Base-by-base conservation (phyloP, 1,284 basidiomycete genomes). In the Ceratobasidium sp. region DNA sequence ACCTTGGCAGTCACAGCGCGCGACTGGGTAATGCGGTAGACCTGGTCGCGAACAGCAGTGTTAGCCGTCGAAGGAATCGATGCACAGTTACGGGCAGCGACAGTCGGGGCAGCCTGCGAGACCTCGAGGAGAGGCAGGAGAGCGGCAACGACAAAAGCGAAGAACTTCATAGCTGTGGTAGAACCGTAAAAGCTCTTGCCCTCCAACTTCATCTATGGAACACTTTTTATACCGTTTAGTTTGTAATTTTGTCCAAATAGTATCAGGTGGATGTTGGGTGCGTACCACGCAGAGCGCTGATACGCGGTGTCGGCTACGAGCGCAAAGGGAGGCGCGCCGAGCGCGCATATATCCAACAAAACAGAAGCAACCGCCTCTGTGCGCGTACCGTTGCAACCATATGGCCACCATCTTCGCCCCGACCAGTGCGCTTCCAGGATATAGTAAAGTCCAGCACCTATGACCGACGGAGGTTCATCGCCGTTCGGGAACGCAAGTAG, bases 21-120 rank as follows among this genome's bases (percentile, higher is more conserved):
- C 43, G 56, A 59, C 31, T 61, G 56, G 22, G 69, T 51, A 27
- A 72, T 62, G 11, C 69, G 69, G 48, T 72, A 72, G 29, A 72
- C 69, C 19, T 72, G 69, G 19, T 72, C 69, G 22, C 69, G 41
- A 8, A 72, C 69, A 48, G 69, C 69, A n/a, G 69, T 11, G 11
- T 72, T 62, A 5, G 58, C 69, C n/a, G 69, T 72, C 9, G 69
- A 72, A 41, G 69, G 69, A 31, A 72, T 72, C 7, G 53, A n/a
- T 1, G 56, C 46, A 24, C 56, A 72, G 19, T 72, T 46, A 14
- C 69, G 56, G 46, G 16, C 69, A 16, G 58, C 39, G 24, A 72
- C 34, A 8, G 69, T 53, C 19, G 69, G 69, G 6, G 58, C 69
- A 13, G 69, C 69, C 19, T 22, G 34, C 19, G 69, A 61, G 19